Evolutionary conservation across 495 filamentous ascomycete genomes (phyloP).

Genomic region (Symbiotaphrina buchneri): DNA sequence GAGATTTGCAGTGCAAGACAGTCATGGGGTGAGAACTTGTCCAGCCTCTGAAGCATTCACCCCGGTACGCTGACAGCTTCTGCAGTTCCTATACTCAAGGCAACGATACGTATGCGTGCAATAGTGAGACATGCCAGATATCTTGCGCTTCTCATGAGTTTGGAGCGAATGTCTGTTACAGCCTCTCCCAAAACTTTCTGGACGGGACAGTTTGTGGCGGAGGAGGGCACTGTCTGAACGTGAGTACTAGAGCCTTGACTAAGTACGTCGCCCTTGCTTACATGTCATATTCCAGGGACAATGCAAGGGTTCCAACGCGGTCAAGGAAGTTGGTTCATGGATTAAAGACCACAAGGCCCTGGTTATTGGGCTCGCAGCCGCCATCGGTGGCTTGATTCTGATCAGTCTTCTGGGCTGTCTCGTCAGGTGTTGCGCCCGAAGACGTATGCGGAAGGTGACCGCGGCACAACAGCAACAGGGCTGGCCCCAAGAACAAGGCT

Average conservation of each 20-base stretch:
- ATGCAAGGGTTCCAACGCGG: slow-evolving; percentile 15
- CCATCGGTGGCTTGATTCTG: slow-evolving; percentile 16
- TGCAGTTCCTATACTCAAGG: slow-evolving; percentile 42
- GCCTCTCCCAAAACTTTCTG: slow-evolving; percentile 77
- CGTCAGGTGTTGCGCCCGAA: slow-evolving; percentile 7
- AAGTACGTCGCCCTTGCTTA: not conserved
- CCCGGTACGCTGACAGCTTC: too few relatives aligned
- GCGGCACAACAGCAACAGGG: not conserved
- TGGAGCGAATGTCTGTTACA: slow-evolving; percentile 37
- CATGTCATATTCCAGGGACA: slow-evolving; percentile 10
- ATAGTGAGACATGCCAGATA: slow-evolving; percentile 44
- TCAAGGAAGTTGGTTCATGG: slow-evolving; percentile 18
- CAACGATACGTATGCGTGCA: slow-evolving; percentile 71
- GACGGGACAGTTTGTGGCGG: slow-evolving; percentile 78
- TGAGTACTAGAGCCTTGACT: slow-evolving; percentile 11
- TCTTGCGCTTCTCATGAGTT: slow-evolving; percentile 56
- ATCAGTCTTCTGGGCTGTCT: slow-evolving; percentile 15
- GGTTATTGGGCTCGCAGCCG: slow-evolving; percentile 17
- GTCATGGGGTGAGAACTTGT: too few relatives aligned
- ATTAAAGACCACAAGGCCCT: slow-evolving; percentile 18
- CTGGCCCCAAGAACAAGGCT: slow-evolving; percentile 1
- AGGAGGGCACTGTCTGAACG: slow-evolving; percentile 54
- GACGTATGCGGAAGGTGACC: not conserved
- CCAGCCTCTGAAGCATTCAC: too few relatives aligned
- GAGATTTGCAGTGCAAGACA: slow-evolving; percentile 72